Percentiles rank a stretch among this genome's conserved stretches.
These are phyloP conservation scores for Taphrina wiesneri DNA, from an alignment of 1,139 yeast species.

Conservation along the genomic window DNA sequence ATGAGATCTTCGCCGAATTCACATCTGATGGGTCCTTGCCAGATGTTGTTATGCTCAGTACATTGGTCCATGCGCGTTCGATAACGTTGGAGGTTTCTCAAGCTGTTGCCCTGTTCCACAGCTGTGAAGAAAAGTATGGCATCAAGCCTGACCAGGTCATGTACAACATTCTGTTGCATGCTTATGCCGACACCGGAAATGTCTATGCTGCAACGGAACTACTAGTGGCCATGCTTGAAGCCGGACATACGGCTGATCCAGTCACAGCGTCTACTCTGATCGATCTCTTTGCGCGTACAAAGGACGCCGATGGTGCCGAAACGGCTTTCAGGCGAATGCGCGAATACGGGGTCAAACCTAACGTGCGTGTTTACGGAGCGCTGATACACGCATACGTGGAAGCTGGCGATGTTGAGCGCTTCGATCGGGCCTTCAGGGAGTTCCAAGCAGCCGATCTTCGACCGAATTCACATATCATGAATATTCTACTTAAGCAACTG, in stretches of 20 bases:
- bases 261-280: conserved; percentile 21
- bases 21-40: neutral
- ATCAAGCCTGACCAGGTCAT: conserved; percentile 21
- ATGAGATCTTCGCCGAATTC: conserved; percentile 8
- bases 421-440: neutral
- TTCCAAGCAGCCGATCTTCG: neutral
- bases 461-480: conserved; percentile 17
- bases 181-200: conserved; percentile 8
- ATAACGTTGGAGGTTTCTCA: conserved; percentile 11
- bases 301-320: conserved; percentile 25
- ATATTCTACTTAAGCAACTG: conserved; percentile 18
- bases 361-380: conserved; percentile 11
- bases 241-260: conserved; percentile 9
- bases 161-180: conserved; percentile 25
- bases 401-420: conserved; percentile 14
- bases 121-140: neutral
- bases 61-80: conserved; percentile 18
- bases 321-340: conserved; percentile 12
- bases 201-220: neutral
- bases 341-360: conserved; percentile 14
- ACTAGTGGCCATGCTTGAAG: conserved; percentile 1
- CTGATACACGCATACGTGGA: conserved; percentile 31
- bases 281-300: conserved; percentile 19
- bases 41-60: conserved; percentile 19
- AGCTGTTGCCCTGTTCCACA: conserved; percentile 1